Evolutionary conservation across 805 yeast species (phyloP), one percentile per base, ranked within the genome.

Genomic region (Yarrowia osloensis): DNA sequence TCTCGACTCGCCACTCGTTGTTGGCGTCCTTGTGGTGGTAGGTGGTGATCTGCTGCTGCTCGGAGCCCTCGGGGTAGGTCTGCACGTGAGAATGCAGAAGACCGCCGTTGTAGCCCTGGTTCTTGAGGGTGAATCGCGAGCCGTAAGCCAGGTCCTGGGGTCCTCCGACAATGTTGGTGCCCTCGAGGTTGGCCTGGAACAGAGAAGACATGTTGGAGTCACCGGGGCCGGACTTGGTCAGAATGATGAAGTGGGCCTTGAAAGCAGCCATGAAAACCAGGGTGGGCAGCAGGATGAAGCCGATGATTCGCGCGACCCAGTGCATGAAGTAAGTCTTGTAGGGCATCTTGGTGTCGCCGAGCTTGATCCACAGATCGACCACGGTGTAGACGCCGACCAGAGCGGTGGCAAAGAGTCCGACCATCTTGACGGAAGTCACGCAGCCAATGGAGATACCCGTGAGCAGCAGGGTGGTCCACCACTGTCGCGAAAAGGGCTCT

Each of bases 401-500:
- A 19, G 91, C 77, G 67, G 96, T 94, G 69, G 91, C 90, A 74
- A 95, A 91, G 67, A 94, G 82, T 73, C 99, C 99, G 68, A 95
- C 98, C 97, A 93, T 91, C 79, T 95, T 95, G 68, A 92, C 96
- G 31, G 97, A 89, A 75, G 94, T 88, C 21, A 93, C 89, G 77
- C 95, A 90, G 47, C 99, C 98, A 73, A 95, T 86, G 54, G 86
- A 81, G 65, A 91, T 79, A 71, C 99, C 99, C 9, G 97, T 89
- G 68, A 89, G 79, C 26, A 88, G 72, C 65, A 95, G 78, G 97
- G 98, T 94, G 76, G 86, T 86, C 97, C 97, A 95, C 98, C 99
- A 94, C 74, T 85, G 84, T 73, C 87, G 81, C 13, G 89, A 75
- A 74, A 93, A 91, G n/a, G 96, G 88, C 65, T 68, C 39, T 22